A percentile compares a stretch with the other conserved stretches of the same genome.
These are phyloP conservation scores for Erythrophleum ivorense DNA, from an alignment of 331 rosid species.

Conservation along the genomic window DNA sequence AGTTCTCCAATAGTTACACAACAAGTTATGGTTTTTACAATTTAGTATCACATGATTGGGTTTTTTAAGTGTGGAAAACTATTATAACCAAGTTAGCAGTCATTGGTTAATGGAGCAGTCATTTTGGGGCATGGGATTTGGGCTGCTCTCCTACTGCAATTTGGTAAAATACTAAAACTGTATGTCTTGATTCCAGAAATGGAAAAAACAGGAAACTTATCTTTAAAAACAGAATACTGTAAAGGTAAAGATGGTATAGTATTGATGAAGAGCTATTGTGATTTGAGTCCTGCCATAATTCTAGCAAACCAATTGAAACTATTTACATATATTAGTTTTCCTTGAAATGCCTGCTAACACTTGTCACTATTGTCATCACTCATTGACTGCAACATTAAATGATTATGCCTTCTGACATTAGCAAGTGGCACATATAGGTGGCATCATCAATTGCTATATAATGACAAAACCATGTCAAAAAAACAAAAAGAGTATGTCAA, in stretches of 20 bases:
- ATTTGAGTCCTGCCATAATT: not conserved
- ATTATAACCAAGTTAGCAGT: too few relatives aligned
- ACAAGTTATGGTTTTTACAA: too few relatives aligned
- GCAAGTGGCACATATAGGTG: not conserved
- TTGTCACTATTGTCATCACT: not conserved
- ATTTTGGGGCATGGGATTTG: not conserved
- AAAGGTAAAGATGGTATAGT: not conserved
- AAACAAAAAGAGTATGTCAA: not conserved
- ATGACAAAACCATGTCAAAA: not conserved
- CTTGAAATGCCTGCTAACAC: not conserved
- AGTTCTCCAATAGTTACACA: too few relatives aligned
- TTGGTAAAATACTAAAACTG: not conserved
- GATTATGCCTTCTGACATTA: not conserved
- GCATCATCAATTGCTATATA: not conserved
- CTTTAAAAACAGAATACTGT: not conserved
- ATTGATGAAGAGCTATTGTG: not conserved
- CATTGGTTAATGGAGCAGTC: not conserved
- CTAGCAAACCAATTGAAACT: not conserved
- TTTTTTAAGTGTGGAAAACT: not conserved
- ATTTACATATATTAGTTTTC: not conserved
- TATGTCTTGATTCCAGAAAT: not conserved
- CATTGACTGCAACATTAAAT: slow-evolving; percentile 1
- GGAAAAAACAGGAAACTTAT: slow-evolving; percentile 1
- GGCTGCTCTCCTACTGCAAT: too few relatives aligned
- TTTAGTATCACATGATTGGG: too few relatives aligned